phyloP scores from a whole-genome alignment of 2,329 filamentous ascomycete genomes.

The Aureobasidium vineae region DNA sequence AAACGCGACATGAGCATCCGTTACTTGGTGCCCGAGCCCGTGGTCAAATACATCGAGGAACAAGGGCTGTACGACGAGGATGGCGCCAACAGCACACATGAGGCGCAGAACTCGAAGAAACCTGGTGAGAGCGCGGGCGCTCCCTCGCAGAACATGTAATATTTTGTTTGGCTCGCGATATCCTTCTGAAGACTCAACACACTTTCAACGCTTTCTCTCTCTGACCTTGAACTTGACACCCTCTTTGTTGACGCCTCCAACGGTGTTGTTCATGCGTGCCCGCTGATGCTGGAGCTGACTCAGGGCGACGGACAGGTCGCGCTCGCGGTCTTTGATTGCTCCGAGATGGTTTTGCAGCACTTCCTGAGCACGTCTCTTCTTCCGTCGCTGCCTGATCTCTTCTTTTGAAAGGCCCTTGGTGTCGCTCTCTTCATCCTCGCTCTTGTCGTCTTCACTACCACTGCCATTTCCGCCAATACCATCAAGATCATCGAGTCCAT shows the following conservation, averaged over 20 bases:
- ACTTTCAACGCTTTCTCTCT: constrained; percentile 56
- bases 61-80: constrained; percentile 42
- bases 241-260: constrained; percentile 62
- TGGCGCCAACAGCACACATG: constrained; percentile 32
- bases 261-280: constrained; percentile 59
- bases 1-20: constrained; percentile 78
- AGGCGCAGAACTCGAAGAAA: constrained; percentile 34
- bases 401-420: constrained; percentile 37
- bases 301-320: constrained; percentile 56
- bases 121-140: constrained; percentile 37
- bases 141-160: constrained; percentile 23
- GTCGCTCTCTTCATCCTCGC: constrained; percentile 24
- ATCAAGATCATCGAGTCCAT: constrained; percentile 11
- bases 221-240: constrained; percentile 64
- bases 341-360: constrained; percentile 51
- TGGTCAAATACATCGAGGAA: constrained; percentile 57
- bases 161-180: not conserved
- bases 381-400: constrained; percentile 49
- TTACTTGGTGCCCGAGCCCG: constrained; percentile 70
- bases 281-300: constrained; percentile 59
- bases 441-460: constrained; percentile 29
- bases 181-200: not conserved
- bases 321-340: constrained; percentile 54
- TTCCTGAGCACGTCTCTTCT: constrained; percentile 53
- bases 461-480: constrained; percentile 31